Evolutionary conservation across 2,329 filamentous ascomycete species (phyloP).

Genomic region (Apiospora phragmitis): DNA sequence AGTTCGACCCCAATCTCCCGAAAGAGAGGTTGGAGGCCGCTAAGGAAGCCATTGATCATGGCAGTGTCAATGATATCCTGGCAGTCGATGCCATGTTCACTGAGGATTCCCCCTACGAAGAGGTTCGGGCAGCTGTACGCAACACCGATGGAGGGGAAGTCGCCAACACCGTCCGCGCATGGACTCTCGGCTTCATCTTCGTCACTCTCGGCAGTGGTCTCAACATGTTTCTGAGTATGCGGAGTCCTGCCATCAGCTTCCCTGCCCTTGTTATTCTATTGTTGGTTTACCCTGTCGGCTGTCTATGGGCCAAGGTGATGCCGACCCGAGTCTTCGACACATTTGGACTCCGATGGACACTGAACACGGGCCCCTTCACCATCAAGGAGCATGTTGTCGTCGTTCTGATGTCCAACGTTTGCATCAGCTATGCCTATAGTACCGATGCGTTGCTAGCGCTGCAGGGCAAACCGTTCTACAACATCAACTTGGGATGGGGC

Average conservation of each 20-base stretch:
- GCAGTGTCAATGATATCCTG: constrained; percentile 31
- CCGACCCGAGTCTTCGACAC: constrained; percentile 41
- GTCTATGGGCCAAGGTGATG: constrained; percentile 42
- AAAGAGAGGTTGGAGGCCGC: constrained; percentile 33
- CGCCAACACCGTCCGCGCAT: constrained; percentile 45
- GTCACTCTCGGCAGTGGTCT: constrained; percentile 41
- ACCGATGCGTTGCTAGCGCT: constrained; percentile 41
- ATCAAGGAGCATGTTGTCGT: constrained; percentile 48
- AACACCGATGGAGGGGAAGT: constrained; percentile 43
- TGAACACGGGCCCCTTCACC: constrained; percentile 46
- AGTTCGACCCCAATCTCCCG: constrained; percentile 37
- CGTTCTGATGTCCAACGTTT: constrained; percentile 45
- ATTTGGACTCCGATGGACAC: constrained; percentile 43
- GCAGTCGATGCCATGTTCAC: constrained; percentile 33
- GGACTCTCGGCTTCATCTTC: constrained; percentile 45
- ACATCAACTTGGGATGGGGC: constrained; percentile 46
- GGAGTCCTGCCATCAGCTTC: constrained; percentile 37
- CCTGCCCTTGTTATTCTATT: constrained; percentile 40
- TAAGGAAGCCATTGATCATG: constrained; percentile 31
- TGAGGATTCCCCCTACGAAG: constrained; percentile 40
- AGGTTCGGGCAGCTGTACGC: constrained; percentile 44
- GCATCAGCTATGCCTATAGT: constrained; percentile 34
- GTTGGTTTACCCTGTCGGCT: constrained; percentile 45
- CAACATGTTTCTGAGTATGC: constrained; percentile 38
- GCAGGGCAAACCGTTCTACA: constrained; percentile 41